phyloP scores from a whole-genome alignment of 768 basidiomycete species.

The Trametes villosa region DNA sequence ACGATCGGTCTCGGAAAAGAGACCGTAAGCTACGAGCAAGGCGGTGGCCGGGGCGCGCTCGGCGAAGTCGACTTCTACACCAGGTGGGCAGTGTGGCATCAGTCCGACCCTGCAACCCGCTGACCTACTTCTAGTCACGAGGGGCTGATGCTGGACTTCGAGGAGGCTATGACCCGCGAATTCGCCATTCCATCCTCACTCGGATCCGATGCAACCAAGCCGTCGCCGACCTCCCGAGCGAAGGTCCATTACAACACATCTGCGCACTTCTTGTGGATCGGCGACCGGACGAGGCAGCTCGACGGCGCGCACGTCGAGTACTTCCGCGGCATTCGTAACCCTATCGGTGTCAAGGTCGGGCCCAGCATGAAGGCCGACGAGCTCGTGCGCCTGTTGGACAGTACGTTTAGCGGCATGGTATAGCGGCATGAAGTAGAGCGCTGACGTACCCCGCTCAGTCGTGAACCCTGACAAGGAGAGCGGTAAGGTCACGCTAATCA shows the following conservation, averaged over 20 bases:
- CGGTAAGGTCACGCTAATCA: conserved; percentile 89
- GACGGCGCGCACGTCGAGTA: conserved; percentile 95
- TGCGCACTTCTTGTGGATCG: conserved; percentile 96
- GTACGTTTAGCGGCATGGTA: conserved; percentile 46
- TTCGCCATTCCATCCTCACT: conserved; percentile 46
- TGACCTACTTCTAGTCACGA: conserved; percentile 65
- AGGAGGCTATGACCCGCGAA: conserved; percentile 85
- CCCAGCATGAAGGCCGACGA: conserved; percentile 84
- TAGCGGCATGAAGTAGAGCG: neutral
- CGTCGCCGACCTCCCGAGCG: conserved; percentile 8
- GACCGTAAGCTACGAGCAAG: conserved; percentile 61
- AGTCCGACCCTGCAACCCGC: neutral
- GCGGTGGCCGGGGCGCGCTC: conserved; percentile 70
- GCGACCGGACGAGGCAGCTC: conserved; percentile 92
- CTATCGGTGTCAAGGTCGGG: conserved; percentile 95
- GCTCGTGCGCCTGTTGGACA: conserved; percentile 72
- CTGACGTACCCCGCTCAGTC: conserved; percentile 48
- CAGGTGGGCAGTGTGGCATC: conserved; percentile 52
- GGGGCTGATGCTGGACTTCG: conserved; percentile 90
- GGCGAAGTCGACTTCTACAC: conserved; percentile 95
- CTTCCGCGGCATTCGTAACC: conserved; percentile 90
- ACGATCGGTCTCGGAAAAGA: conserved; percentile 78
- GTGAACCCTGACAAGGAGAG: conserved; percentile 84
- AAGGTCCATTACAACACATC: conserved; percentile 83
- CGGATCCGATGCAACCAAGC: conserved; percentile 20